Evolutionary conservation across 306 rosid genomes (phyloP).

Genomic region (Trifolium pratense): DNA sequence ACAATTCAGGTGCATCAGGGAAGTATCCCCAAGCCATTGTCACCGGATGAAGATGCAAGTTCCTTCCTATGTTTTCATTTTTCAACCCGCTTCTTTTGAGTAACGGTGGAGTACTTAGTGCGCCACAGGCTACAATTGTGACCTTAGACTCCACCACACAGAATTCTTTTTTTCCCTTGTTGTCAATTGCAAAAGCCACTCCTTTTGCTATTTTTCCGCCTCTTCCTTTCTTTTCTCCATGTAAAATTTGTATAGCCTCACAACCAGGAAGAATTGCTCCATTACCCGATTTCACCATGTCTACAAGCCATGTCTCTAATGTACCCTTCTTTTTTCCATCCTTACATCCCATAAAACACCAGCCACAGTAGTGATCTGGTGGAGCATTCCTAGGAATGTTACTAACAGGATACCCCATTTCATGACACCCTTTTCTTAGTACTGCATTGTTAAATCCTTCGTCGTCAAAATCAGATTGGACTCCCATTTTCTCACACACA

Average conservation of each 20-base stretch:
- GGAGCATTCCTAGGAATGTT: constrained; percentile 72
- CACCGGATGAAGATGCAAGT: constrained; percentile 83
- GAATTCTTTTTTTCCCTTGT: constrained; percentile 51
- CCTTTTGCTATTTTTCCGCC: constrained; percentile 52
- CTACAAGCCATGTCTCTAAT: constrained; percentile 81
- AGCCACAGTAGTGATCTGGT: constrained; percentile 75
- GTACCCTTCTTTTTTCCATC: constrained; percentile 77
- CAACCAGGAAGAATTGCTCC: constrained; percentile 73
- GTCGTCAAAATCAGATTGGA: constrained; percentile 57
- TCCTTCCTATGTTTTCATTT: constrained; percentile 67
- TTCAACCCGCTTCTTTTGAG: constrained; percentile 69
- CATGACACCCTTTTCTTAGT: constrained; percentile 74
- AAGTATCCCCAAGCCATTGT: constrained; percentile 88
- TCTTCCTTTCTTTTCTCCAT: constrained; percentile 51
- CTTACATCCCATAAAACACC: constrained; percentile 85
- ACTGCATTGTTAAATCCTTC: constrained; percentile 81
- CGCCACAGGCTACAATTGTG: constrained; percentile 81
- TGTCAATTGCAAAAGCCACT: constrained; percentile 52
- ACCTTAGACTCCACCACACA: constrained; percentile 78
- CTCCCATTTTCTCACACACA: constrained; percentile 79
- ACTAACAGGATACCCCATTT: constrained; percentile 66
- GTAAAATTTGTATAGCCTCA: constrained; percentile 61
- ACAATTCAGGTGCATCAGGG: constrained; percentile 54
- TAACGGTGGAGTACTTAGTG: constrained; percentile 69
- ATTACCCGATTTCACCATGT: constrained; percentile 72